Conservation (phyloP, 2,329 filamentous ascomycete genomes). For the Penicillium sp. region DNA sequence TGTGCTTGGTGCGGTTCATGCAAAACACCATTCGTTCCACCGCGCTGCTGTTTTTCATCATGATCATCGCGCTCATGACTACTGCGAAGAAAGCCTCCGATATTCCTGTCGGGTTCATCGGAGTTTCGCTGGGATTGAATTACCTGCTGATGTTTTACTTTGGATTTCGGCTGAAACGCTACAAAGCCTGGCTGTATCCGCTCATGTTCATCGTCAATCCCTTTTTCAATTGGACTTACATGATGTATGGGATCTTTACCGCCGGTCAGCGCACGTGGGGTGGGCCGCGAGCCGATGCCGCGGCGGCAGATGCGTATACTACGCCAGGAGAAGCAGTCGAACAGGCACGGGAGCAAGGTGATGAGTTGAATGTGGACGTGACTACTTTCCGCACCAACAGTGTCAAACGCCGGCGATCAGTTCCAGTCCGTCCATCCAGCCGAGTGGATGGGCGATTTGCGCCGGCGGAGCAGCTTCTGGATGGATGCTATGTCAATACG, state of each 20-base stretch:
- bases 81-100: conserved; percentile 72
- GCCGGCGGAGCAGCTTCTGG: conserved; percentile 60
- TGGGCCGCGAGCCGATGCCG: conserved; percentile 83
- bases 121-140: conserved; percentile 83
- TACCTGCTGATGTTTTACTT: conserved; percentile 97
- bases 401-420: conserved; percentile 40
- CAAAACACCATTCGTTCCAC: conserved; percentile 96
- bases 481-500: conserved; percentile 63
- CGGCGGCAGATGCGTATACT: conserved; percentile 66
- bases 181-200: conserved; percentile 92
- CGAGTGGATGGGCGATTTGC: conserved; percentile 74
- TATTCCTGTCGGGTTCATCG: conserved; percentile 88
- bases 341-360: conserved; percentile 67
- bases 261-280: conserved; percentile 94
- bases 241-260: conserved; percentile 94
- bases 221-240: conserved; percentile 97
- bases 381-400: conserved; percentile 64
- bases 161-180: conserved; percentile 75
- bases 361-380: conserved; percentile 83
- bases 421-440: conserved; percentile 66
- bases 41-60: conserved; percentile 86
- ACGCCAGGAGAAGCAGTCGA: conserved; percentile 80
- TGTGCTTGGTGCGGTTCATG: conserved; percentile 83
- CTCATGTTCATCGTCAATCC: conserved; percentile 94
- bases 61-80: conserved; percentile 78